Percentiles rank a stretch among this genome's conserved stretches.
Evolutionary conservation across 257 asterid genomes (phyloP).

Genomic region (Ocimum tenuiflorum): DNA sequence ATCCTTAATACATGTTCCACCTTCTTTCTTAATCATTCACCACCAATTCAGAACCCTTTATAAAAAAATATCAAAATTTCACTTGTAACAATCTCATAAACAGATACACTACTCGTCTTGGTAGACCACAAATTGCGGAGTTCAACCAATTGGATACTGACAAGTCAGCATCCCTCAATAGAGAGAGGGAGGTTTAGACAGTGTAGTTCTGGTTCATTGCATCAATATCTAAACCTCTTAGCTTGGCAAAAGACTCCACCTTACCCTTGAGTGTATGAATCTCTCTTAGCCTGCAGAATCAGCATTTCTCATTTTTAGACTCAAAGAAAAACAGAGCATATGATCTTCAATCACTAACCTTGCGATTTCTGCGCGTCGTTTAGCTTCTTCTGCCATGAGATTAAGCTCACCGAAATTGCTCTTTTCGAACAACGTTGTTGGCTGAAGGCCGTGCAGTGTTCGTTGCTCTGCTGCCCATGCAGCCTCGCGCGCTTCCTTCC

Average conservation of each 20-base stretch:
- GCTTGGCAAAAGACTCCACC: slow-evolving; percentile 56
- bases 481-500: slow-evolving; percentile 56
- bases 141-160: too few species aligned
- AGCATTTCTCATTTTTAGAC: not conserved
- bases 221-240: slow-evolving; percentile 47
- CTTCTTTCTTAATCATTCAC: too few species aligned
- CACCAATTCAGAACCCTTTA: too few species aligned
- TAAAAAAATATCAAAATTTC: too few species aligned
- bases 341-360: slow-evolving; percentile 15
- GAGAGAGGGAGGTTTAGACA: slow-evolving; percentile 21
- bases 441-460: slow-evolving; percentile 53
- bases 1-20: too few species aligned
- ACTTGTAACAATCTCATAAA: too few species aligned
- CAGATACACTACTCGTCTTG: too few species aligned
- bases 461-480: slow-evolving; percentile 73
- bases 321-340: not conserved
- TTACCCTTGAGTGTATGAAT: slow-evolving; percentile 55
- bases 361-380: slow-evolving; percentile 54
- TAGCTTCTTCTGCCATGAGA: slow-evolving; percentile 57
- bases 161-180: not conserved
- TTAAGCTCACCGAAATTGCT: slow-evolving; percentile 41
- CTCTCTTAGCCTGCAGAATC: slow-evolving; percentile 30
- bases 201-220: slow-evolving; percentile 45
- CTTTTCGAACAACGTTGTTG: slow-evolving; percentile 29
- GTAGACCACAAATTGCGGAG: too few species aligned